These are phyloP conservation scores for Rubia yunnanensis DNA, from an alignment of 257 asterid species.

Conservation along the genomic window DNA sequence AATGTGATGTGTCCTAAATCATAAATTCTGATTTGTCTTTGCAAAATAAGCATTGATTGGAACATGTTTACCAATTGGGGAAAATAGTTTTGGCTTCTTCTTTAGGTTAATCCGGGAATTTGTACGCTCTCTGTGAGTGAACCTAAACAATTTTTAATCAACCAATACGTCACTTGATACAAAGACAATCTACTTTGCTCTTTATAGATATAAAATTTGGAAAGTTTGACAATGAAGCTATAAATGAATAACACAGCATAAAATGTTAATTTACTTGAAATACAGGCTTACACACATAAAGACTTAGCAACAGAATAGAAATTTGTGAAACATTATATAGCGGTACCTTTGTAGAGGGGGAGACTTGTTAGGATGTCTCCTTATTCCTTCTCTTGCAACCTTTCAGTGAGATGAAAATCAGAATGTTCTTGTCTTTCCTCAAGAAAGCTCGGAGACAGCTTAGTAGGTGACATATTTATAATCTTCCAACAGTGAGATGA, in stretches of 20 bases:
- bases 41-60: slow-evolving; percentile 71
- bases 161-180: not conserved
- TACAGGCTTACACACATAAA: not conserved
- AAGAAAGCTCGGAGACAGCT: slow-evolving; percentile 65
- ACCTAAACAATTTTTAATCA: slow-evolving; percentile 27
- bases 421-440: slow-evolving; percentile 91
- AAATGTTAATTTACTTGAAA: not conserved
- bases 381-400: slow-evolving; percentile 73
- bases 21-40: slow-evolving; percentile 42
- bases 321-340: not conserved
- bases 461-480: too few species aligned
- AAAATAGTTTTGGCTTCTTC: slow-evolving; percentile 60
- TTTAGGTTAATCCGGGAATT: slow-evolving; percentile 27
- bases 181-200: not conserved
- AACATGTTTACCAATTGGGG: slow-evolving; percentile 45
- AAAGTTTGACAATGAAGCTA: not conserved
- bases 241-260: not conserved
- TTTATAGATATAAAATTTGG: not conserved
- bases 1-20: slow-evolving; percentile 11
- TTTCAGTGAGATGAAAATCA: slow-evolving; percentile 86
- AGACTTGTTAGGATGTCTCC: slow-evolving; percentile 21
- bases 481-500: too few species aligned
- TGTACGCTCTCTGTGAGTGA: slow-evolving; percentile 25
- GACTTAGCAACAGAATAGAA: not conserved
- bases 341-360: slow-evolving; percentile 17